Evolutionary conservation across 495 filamentous ascomycete genomes (phyloP).

Genomic region (Durotheca rogersii): DNA sequence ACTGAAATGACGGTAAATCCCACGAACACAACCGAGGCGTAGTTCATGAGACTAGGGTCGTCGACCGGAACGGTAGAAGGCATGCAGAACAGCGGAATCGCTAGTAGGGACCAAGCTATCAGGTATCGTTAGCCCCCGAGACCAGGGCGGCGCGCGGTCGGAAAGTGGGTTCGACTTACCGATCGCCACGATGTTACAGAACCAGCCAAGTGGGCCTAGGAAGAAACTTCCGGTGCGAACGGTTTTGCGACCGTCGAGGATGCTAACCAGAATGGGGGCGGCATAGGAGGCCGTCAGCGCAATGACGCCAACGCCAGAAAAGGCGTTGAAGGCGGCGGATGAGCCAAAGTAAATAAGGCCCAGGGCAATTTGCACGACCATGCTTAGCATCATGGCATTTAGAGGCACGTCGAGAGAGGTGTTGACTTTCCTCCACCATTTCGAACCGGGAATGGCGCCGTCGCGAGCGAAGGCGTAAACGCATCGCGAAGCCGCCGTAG

Average conservation of each 20-base stretch:
- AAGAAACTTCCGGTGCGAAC: slow-evolving; percentile 57
- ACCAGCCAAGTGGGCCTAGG: slow-evolving; percentile 54
- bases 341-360: slow-evolving; percentile 58
- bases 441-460: slow-evolving; percentile 56
- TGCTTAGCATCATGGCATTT: slow-evolving; percentile 54
- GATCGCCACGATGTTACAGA: slow-evolving; percentile 57
- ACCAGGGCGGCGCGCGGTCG: background rate
- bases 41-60: slow-evolving; percentile 61
- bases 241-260: slow-evolving; percentile 51
- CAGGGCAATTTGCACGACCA: slow-evolving; percentile 46
- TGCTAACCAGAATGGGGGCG: slow-evolving; percentile 57
- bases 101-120: slow-evolving; percentile 61
- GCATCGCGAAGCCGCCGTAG: slow-evolving; percentile 58
- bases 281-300: slow-evolving; percentile 59
- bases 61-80: slow-evolving; percentile 61
- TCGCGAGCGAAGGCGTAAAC: slow-evolving; percentile 65
- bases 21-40: slow-evolving; percentile 64
- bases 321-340: slow-evolving; percentile 56
- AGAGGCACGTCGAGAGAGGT: slow-evolving; percentile 49
- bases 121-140: slow-evolving; percentile 14
- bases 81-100: slow-evolving; percentile 66
- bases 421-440: slow-evolving; percentile 51
- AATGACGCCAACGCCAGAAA: slow-evolving; percentile 64
- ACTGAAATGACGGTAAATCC: slow-evolving; percentile 56
- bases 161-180: slow-evolving; percentile 40